phyloP scores from a whole-genome alignment of 2,329 filamentous ascomycete genomes.

The Alternaria ethzedia region DNA sequence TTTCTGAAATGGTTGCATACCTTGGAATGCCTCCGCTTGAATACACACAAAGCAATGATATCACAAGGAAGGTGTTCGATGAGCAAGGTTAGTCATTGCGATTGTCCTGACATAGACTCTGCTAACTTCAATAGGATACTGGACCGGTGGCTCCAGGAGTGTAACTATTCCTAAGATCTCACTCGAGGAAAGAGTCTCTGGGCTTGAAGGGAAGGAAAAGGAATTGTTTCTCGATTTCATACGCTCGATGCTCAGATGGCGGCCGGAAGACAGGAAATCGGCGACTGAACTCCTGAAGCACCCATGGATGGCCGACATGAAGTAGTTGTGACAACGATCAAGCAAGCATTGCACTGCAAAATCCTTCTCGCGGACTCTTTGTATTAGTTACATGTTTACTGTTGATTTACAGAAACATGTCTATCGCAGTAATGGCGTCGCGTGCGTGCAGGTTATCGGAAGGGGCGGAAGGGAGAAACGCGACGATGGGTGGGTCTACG shows the following conservation, averaged over 20 bases:
- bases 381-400: neutral
- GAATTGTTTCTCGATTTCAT: slow-evolving; percentile 43
- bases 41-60: slow-evolving; percentile 26
- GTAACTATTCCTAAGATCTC: slow-evolving; percentile 22
- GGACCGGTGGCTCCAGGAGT: slow-evolving; percentile 23
- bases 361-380: neutral
- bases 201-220: slow-evolving; percentile 36
- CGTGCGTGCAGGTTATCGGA: neutral
- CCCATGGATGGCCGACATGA: slow-evolving; percentile 20
- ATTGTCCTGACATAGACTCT: slow-evolving; percentile 16
- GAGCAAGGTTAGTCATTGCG: slow-evolving; percentile 29
- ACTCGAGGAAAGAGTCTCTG: slow-evolving; percentile 21
- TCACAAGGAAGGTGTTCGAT: slow-evolving; percentile 31
- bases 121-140: slow-evolving; percentile 24
- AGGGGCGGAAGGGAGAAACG: neutral
- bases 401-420: too few relatives aligned
- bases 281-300: slow-evolving; percentile 30
- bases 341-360: neutral
- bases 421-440: neutral
- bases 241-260: slow-evolving; percentile 46
- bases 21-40: slow-evolving; percentile 33
- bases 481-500: neutral
- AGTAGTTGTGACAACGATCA: neutral
- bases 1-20: slow-evolving; percentile 42
- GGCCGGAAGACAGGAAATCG: slow-evolving; percentile 40